Evolutionary conservation across 176 grass and related monocot genomes (phyloP).

Genomic region (Phragmites australis): DNA sequence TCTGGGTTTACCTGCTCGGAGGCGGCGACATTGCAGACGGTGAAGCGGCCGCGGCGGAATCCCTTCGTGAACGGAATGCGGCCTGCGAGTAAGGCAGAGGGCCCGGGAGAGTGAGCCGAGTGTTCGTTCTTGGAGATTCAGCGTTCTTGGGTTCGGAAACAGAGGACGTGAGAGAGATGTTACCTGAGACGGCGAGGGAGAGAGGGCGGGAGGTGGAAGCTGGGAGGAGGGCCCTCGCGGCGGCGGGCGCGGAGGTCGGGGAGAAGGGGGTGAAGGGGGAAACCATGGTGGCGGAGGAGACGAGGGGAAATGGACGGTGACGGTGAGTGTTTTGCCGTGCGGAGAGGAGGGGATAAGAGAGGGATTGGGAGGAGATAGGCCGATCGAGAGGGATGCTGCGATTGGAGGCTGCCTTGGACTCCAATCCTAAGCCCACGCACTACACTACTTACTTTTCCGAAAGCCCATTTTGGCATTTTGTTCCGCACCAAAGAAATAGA

Average conservation of each 20-base stretch:
- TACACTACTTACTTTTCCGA: too few relatives aligned
- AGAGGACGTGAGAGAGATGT: neutral
- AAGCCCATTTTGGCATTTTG: too few relatives aligned
- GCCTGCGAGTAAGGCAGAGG: slow-evolving; percentile 1
- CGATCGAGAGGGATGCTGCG: neutral
- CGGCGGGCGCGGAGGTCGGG: slow-evolving; percentile 34
- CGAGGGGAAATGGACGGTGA: neutral
- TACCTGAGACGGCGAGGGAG: slow-evolving; percentile 38
- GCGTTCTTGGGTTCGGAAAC: neutral
- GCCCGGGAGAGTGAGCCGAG: neutral
- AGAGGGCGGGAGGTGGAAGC: slow-evolving; percentile 35
- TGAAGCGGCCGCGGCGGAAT: slow-evolving; percentile 41
- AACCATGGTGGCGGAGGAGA: slow-evolving; percentile 9
- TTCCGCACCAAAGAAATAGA: too few relatives aligned
- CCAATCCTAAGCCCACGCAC: too few relatives aligned
- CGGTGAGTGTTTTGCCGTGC: neutral
- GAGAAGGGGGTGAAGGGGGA: slow-evolving; percentile 40
- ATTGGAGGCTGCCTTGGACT: neutral
- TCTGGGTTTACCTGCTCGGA: slow-evolving; percentile 39
- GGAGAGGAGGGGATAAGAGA: slow-evolving; percentile 30
- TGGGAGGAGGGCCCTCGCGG: slow-evolving; percentile 39
- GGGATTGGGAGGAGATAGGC: slow-evolving; percentile 37
- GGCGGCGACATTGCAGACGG: slow-evolving; percentile 61
- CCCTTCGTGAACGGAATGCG: slow-evolving; percentile 27
- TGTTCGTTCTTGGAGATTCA: neutral